Base-by-base conservation (phyloP, 2,329 filamentous ascomycete genomes). In the Berkeleyomyces rouxiae region DNA sequence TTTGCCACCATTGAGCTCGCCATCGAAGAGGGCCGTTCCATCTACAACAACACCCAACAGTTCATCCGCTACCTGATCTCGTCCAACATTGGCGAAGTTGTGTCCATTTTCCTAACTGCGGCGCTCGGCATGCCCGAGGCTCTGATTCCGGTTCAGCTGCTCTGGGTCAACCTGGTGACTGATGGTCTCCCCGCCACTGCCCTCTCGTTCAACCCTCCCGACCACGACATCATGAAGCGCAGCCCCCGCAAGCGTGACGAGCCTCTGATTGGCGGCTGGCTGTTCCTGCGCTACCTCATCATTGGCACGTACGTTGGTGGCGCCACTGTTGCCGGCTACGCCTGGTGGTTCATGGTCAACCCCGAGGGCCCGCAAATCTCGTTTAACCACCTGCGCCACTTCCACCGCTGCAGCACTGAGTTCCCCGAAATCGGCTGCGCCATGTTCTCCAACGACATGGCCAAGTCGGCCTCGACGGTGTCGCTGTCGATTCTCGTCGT, bases 271-370 rank as follows among this genome's bases (percentile, higher is more conserved):
- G 86, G 89, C 53, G 90, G 91, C 65, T 99, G 93, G 93, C 77
- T 99, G 46, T 96, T 99, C 78, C 90, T 97, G 81, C 85, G 93
- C 61, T 99, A 99, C 75, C 84, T 99, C 78, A 85, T 97, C 59
- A 93, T 99, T 69, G 93, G 93, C 66, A 90, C 84, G 7, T 99
- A 99, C 67, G 93, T 99, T 64, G 93, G 93, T 71, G 79, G 90
- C 47, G 93, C 93, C 61, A 99, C 93, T 3, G 95, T 99, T 23
- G 90, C 87, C 70, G 93, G 95, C 55, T 99, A 99, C 71, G 92
- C 90, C n/a, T 99, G 93, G 93, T 99, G 90, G 89, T 99, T 97
- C 79, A 91, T 99, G 87, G 96, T 87, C 79, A 92, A 97, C 77
- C 76, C 84, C 7, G 83, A 85, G 67, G 93, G 93, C 0, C 93